Evolutionary conservation across 768 basidiomycete genomes (phyloP).

Genomic region (Boletus rubroflammeus): DNA sequence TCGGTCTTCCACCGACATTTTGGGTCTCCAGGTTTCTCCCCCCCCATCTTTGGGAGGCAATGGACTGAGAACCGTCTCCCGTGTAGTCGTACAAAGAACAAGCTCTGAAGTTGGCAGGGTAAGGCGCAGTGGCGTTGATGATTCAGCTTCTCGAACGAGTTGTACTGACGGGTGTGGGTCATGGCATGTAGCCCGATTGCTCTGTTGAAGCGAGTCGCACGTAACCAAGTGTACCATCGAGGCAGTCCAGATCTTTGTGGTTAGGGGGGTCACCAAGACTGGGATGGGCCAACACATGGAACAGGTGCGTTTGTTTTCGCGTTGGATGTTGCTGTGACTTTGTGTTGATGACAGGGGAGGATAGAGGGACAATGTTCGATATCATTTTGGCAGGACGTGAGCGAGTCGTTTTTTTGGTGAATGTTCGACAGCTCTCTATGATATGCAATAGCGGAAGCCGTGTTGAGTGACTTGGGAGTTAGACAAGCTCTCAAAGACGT

Average conservation of each 20-base stretch:
- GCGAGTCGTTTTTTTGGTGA: not conserved
- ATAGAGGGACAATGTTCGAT: constrained; percentile 20
- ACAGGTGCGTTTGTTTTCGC: constrained; percentile 46
- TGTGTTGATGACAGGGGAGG: not conserved
- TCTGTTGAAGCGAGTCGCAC: constrained; percentile 57
- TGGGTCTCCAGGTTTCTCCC: no score
- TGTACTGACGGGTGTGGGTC: not conserved
- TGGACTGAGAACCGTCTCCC: not conserved
- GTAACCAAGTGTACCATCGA: constrained; percentile 37
- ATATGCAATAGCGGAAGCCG: constrained; percentile 45
- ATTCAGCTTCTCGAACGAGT: not conserved
- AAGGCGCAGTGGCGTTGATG: not conserved
- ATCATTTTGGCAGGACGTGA: constrained; percentile 25
- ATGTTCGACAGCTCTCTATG: not conserved
- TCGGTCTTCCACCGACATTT: no score
- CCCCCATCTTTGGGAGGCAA: constrained; percentile 20
- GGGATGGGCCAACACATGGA: constrained; percentile 80
- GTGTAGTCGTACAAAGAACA: constrained; percentile 64
- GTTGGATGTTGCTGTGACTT: constrained; percentile 9
- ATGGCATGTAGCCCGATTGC: constrained; percentile 41
- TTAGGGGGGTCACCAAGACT: constrained; percentile 77
- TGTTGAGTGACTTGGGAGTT: constrained; percentile 57
- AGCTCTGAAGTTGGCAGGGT: constrained; percentile 65
- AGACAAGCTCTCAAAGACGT: constrained; percentile 55
- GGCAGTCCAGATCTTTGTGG: constrained; percentile 44